Evolutionary conservation across 139 green algal species (phyloP), one percentile per base, ranked within the genome.

Genomic region (Klebsormidium nitens): DNA sequence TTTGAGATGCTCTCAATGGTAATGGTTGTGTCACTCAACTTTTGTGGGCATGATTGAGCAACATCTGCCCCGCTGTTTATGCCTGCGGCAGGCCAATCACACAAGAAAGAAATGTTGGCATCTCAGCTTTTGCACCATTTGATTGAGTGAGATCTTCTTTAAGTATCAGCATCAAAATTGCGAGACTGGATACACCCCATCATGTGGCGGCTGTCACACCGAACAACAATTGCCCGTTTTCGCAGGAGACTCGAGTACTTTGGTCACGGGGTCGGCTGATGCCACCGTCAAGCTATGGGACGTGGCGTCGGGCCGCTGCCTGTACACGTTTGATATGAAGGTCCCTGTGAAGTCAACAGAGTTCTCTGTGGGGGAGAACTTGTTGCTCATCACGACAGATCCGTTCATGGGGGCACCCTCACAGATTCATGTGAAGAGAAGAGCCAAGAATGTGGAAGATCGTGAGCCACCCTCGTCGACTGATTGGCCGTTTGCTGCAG

Each of bases 251-350:
- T 87, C 78, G 6, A 77, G 69, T 23, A 52, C 59, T 32, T 83
- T 98, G 5, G 82, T 97, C 36, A 97, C 94, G 2, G 89, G 81
- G 1, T 91, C 85, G 23, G 88, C 86, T 23, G 95, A 99, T 76
- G 83, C 84, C 50, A 93, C 87, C 0, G 84, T 89, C 1, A 87
- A 88, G 76, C 86, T 98, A 2, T 99, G 95, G 95, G 85, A 96
- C 64, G 23, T 58, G 23, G 74, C 77, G 23, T 96, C 80, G 2
- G 95, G 95, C 36, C 75, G 88, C 69, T 80, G 89, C 78, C 84
- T 92, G 28, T 89, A 86, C 69, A 88, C 86, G 8, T 93, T 95
- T 72, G 59, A 87, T 29, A 90, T 92, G 56, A 67, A 89, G 17
- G 85, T 90, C 72, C 95, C 93, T 3, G 95, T 87, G 79, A 79